Conservation (phyloP, 805 yeast genomes). For the Barnettozyma populi region DNA sequence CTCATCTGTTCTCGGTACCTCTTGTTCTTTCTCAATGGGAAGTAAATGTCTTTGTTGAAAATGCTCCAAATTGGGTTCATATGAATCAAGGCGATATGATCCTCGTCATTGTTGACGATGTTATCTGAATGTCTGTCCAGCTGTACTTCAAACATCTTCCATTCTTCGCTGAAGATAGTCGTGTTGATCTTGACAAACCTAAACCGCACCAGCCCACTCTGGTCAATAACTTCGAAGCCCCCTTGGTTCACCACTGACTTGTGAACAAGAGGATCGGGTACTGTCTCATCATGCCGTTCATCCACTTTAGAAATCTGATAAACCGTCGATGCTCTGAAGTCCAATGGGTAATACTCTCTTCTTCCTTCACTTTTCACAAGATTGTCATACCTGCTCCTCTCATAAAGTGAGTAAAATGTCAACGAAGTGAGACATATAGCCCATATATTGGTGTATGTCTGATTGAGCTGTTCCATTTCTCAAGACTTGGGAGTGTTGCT, state of each 20-base stretch:
- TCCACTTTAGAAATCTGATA: constrained; percentile 5
- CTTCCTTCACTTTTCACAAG: constrained; percentile 1
- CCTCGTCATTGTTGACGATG: background rate
- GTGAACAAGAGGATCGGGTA: background rate
- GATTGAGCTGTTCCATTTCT: constrained; percentile 6
- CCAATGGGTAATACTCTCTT: constrained; percentile 8
- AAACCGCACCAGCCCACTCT: background rate
- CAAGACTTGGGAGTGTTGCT: background rate
- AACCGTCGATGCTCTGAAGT: background rate
- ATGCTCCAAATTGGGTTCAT: constrained; percentile 10
- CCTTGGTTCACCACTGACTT: background rate
- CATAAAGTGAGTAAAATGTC: constrained; percentile 1
- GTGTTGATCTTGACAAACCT: constrained; percentile 3
- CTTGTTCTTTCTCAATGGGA: constrained; percentile 4
- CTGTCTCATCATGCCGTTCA: background rate
- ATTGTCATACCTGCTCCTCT: background rate
- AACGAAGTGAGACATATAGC: background rate
- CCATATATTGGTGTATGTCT: constrained; percentile 6
- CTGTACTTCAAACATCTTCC: constrained; percentile 8
- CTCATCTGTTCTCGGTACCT: background rate
- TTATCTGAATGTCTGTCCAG: background rate
- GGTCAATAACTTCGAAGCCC: constrained; percentile 4
- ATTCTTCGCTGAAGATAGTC: background rate
- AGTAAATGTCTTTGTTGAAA: constrained; percentile 7
- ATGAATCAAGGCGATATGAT: constrained; percentile 2